Evolutionary conservation across 192 early-diverging fungal species (phyloP), one percentile per base, ranked within the genome.

Genomic region (Spizellomyces sp.): DNA sequence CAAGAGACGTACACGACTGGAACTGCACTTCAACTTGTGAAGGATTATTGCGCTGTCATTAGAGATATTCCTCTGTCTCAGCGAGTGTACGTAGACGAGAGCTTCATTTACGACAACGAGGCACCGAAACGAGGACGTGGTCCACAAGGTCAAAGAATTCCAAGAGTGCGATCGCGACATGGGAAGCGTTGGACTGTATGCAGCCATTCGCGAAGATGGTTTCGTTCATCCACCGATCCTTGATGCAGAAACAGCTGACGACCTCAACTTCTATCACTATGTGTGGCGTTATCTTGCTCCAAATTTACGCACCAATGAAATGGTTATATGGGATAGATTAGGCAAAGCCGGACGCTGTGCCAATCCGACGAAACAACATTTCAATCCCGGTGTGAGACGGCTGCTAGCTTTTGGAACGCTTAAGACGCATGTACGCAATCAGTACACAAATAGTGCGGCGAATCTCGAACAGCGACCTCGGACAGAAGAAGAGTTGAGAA

Each of bases 221-320:
- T 60, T 60, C 1, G 59, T 60, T 60, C 59, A 60, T 60, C 17
- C 59, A 60, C 59, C 59, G 59, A 60, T 60, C 59, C 1, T 60
- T 21, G 59, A 60, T 4, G 59, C 59, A 60, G 59, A 60, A 60
- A 4, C 59, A 4, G 59, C 59, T 36, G 4, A 60, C 4, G 59
- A 60, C 27, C 17, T 60, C 0, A 60, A 60, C 59, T 60, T 60
- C 59, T 60, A 60, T 4, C 59, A 60, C 4, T 60, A 60, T 36
- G 59, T 60, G 4, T 60, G 59, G 59, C 59, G 4, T 3, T 3
- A 21, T 60, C 4, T 60, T 0, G 59, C 4, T 36, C 59, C 59
- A 4, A 60, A 60, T 60, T 60, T 60, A 60, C 59, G 59, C 27
- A 0, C 59, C 2, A 60, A 60, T 60, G 59, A 60, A 60, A 4